A percentile compares a stretch with the other conserved stretches of the same genome.
These are phyloP conservation scores for Diversispora eburnea DNA, from an alignment of 192 early-diverging fungal genomes.

Conservation along the genomic window DNA sequence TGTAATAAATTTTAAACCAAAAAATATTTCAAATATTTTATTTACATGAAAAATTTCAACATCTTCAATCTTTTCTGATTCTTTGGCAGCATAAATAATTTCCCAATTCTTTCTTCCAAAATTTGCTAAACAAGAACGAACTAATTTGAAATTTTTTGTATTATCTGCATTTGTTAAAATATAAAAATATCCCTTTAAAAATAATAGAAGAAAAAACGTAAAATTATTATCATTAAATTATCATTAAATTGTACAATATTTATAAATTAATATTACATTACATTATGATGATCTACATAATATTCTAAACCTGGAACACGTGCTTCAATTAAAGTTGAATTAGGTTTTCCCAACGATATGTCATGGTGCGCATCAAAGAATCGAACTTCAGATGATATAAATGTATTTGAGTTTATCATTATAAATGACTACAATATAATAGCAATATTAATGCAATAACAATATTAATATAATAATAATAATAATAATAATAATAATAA, in stretches of 20 bases:
- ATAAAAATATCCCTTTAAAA: conserved; percentile 40
- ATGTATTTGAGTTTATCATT: conserved; percentile 65
- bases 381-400: conserved; percentile 66
- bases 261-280: conserved; percentile 22
- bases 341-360: conserved; percentile 33
- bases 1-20: neutral
- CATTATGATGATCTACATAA: conserved; percentile 73
- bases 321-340: conserved; percentile 48
- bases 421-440: conserved; percentile 41
- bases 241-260: too few species aligned
- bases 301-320: conserved; percentile 61
- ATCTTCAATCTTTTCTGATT: conserved; percentile 68
- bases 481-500: neutral
- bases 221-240: too few species aligned
- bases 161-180: conserved; percentile 52
- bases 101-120: conserved; percentile 50
- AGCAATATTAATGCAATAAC: neutral
- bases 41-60: conserved; percentile 67
- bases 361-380: conserved; percentile 53
- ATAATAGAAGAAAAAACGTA: conserved; percentile 35
- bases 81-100: conserved; percentile 53
- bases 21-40: neutral
- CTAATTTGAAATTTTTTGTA: conserved; percentile 59
- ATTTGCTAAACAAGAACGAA: conserved; percentile 42
- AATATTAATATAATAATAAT: neutral